Base-by-base conservation (phyloP, 768 basidiomycete genomes). In the Steccherinum ochraceum region DNA sequence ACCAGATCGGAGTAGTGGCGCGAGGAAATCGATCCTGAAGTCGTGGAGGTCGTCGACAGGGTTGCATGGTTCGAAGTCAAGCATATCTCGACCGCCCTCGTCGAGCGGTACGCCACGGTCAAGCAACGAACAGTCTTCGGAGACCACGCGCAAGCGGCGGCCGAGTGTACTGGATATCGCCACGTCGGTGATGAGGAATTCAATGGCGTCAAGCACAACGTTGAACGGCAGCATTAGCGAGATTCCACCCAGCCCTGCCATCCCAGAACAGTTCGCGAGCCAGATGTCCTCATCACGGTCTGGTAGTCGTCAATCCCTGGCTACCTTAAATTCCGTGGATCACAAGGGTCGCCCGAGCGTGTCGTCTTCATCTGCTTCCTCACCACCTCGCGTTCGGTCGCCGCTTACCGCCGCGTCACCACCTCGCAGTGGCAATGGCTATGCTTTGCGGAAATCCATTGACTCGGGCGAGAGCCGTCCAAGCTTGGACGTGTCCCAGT, bases 1-100 rank as follows among this genome's bases (percentile, higher is more conserved):
- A n/a, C 69, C 70, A 45, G 72, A 73, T 24, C 68, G 67, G 56
- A 79, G 73, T 58, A 60, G 65, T 7, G 70, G 65, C 21, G 70
- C 70, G 45, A 78, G 82, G 40, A 88, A 86, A 69, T 89, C 86
- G 11, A 88, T 89, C 52, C 64, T 88, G 56, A 86, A 87, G 63
- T 70, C 73, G 10, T 79, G 78, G 77, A 83, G 80, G 61, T 72
- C 77, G 12, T 66, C 73, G 4, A 68, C 75, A 10, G 66, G 68
- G 52, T 27, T 58, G 41, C 40, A 56, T 19, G 46, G 59, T 35
- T 58, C 60, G 3, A 45, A 25, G 11, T 54, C 58, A n/a, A 40
- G 43, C 39, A 50, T 63, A 20, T 60, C 62, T 0, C 58, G 67
- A 13, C 67, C 64, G 47, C 60, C 60, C 24, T 39, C 60, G 46